Base-by-base conservation (phyloP, 306 rosid species). In the Comarum palustre region DNA sequence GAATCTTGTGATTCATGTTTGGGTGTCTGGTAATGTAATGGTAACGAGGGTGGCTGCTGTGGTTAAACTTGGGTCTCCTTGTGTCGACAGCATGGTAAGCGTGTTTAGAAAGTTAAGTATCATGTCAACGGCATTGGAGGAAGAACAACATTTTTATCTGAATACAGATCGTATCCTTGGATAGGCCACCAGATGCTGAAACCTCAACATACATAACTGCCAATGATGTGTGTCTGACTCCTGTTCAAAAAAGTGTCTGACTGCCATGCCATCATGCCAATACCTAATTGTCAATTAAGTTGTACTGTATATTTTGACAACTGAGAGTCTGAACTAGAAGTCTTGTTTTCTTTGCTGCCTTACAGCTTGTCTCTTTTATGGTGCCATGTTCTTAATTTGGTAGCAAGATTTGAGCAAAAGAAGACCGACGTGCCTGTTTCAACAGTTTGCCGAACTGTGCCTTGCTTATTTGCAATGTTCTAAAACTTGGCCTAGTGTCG, bases 381-480 rank as follows among this genome's bases (percentile, higher is more conserved):
- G n/a, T 17, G 51, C 52, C 24, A 6, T n/a, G 13, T n/a, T 20
- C 27, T 52, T 7, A 52, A n/a, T 52, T 20, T 20, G 27, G 58
- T 52, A 20, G 1, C 58, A 52, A 20, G 27, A n/a, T 52, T 52
- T 52, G 32, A 63, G 60, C 12, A 41, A 51, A 31, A 13, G 14
- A n/a, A 54, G 2, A 66, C 5, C 19, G 59, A 66, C 66, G 71
- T 77, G 82, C 90, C 84, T 73, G 87, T 80, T 75, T 73, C 58
- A 86, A 62, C 45, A 86, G 87, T 70, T 78, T 78, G 52, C 71
- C 58, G 57, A 75, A 83, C 19, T 83, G 82, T 12, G 75, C 70
- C 75, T 69, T 80, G 71, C 83, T 83, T 32, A 80, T 73, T 25
- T 69, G 54, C n/a, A n/a, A n/a, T n/a, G n/a, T n/a, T n/a, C n/a